Evolutionary conservation across 768 basidiomycete species (phyloP), one percentile per base, ranked within the genome.

Genomic region (Tylopilus plumbeoviolaceoides): DNA sequence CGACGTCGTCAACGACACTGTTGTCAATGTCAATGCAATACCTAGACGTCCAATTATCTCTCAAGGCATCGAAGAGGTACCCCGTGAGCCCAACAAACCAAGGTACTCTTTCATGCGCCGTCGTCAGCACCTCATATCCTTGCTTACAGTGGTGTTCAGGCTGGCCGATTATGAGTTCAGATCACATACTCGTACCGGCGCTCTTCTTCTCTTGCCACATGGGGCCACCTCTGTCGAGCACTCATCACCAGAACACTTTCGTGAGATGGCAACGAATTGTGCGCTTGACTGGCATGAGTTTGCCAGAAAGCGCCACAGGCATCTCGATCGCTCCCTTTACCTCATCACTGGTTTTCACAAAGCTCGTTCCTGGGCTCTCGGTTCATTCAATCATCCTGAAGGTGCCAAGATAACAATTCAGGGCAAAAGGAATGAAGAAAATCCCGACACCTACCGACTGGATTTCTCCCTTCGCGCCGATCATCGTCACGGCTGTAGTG

Each of bases 291-390:
- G 48, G 48, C 33, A 42, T 15, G 23, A 42, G 2, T 33, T 43
- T 43, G 48, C 48, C 15, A 42, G 18, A 7, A 43, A 43, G 17
- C 17, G 23, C 23, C 42, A 33, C n/a, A n/a, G 48, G 23, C 12
- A 20, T 12, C 31, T 21, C n/a, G 21, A 31, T 25, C 40, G 31
- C 12, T 43, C 49, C 25, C 49, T 50, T 27, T 50, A 50, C 23
- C 42, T 50, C n/a, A 18, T 50, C 14, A 50, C 49, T 4, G 49
- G 49, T 8, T 50, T 50, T 9, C 27, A 50, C 33, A 50, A 50
- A 27, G 42, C 49, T 7, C 33, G 11, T 15, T 43, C 42, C 8
- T 50, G 49, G 49, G 43, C 33, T 14, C 42, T 50, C n/a, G 42
- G 31, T 2, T 50, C 49, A 21, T 50, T 50, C 31, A 35, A 36